Percentiles rank a stretch among this genome's conserved stretches.
phyloP scores from a whole-genome alignment of 495 filamentous ascomycete genomes.

The Penicillium salamii region DNA sequence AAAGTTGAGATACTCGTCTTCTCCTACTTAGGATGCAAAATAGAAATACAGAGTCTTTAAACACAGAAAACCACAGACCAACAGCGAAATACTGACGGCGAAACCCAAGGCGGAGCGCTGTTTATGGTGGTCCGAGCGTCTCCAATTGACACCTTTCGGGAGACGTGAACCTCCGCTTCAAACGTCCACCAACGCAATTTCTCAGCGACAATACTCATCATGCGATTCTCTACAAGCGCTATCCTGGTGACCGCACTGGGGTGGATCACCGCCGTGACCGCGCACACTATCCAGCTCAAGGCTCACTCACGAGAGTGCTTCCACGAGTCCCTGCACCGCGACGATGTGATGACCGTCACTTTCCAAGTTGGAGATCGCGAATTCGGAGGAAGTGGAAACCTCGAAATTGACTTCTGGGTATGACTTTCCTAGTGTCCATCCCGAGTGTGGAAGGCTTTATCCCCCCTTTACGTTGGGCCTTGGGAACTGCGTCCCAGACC shows the following conservation, averaged over 20 bases:
- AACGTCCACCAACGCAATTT: too few relatives aligned
- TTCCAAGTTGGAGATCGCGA: slow-evolving; percentile 98
- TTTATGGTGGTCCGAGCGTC: slow-evolving; percentile 44
- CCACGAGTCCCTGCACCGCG: slow-evolving; percentile 86
- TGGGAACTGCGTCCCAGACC: too few relatives aligned
- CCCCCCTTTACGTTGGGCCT: background rate
- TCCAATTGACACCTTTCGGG: slow-evolving; percentile 42
- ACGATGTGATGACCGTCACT: slow-evolving; percentile 97
- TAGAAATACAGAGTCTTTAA: too few relatives aligned
- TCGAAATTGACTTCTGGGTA: slow-evolving; percentile 99
- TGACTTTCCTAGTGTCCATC: slow-evolving; percentile 16
- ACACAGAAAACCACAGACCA: too few relatives aligned
- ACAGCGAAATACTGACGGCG: too few relatives aligned
- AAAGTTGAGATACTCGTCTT: too few relatives aligned
- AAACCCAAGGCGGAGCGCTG: slow-evolving; percentile 8
- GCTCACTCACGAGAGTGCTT: slow-evolving; percentile 95
- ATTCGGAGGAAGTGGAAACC: slow-evolving; percentile 89
- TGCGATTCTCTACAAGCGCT: slow-evolving; percentile 54
- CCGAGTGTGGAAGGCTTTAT: background rate
- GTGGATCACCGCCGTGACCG: slow-evolving; percentile 60
- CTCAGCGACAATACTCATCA: slow-evolving; percentile 23
- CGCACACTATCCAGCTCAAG: slow-evolving; percentile 93
- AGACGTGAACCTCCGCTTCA: slow-evolving; percentile 5
- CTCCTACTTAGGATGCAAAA: too few relatives aligned
- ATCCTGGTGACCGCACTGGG: slow-evolving; percentile 62